These are phyloP conservation scores for Rosa hybrid DNA, from an alignment of 331 rosid genomes.

Conservation along the genomic window DNA sequence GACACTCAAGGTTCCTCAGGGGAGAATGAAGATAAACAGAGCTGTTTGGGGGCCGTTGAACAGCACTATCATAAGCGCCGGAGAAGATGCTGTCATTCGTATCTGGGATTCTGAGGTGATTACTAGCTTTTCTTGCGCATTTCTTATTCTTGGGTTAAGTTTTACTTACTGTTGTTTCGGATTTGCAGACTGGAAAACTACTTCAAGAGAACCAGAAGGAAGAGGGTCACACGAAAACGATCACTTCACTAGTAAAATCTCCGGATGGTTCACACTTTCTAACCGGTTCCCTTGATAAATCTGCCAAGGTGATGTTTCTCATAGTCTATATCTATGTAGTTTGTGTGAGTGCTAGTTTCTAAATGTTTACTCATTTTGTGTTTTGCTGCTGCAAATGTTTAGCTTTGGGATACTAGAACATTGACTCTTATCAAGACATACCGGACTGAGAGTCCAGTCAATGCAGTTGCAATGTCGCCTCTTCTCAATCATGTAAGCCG, in stretches of 20 bases:
- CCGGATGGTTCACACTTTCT: conserved; percentile 78
- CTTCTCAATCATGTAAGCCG: conserved; percentile 84
- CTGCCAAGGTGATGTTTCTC: conserved; percentile 62
- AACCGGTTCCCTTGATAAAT: conserved; percentile 85
- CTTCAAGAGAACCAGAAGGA: conserved; percentile 79
- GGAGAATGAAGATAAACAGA: conserved; percentile 89
- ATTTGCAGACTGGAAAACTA: conserved; percentile 72
- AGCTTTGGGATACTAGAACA: conserved; percentile 91
- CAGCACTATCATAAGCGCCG: conserved; percentile 75
- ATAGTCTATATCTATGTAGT: background rate
- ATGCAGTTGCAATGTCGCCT: conserved; percentile 95
- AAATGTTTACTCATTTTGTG: background rate
- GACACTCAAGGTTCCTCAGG: conserved; percentile 79
- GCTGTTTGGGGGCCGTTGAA: conserved; percentile 96
- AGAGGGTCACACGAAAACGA: conserved; percentile 68
- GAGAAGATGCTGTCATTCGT: conserved; percentile 85
- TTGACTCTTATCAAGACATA: conserved; percentile 88
- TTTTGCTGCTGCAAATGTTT: background rate
- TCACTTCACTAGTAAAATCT: conserved; percentile 73
- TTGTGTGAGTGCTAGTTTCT: background rate
- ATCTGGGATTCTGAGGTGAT: conserved; percentile 92
- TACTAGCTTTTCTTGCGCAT: background rate
- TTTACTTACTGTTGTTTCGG: background rate
- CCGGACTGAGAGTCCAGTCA: conserved; percentile 84
- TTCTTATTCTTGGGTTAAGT: background rate